A percentile compares a stretch with the other conserved stretches of the same genome.
phyloP scores from a whole-genome alignment of 225 moss, liverwort and hornwort genomes.

The Takakia lepidozioides region DNA sequence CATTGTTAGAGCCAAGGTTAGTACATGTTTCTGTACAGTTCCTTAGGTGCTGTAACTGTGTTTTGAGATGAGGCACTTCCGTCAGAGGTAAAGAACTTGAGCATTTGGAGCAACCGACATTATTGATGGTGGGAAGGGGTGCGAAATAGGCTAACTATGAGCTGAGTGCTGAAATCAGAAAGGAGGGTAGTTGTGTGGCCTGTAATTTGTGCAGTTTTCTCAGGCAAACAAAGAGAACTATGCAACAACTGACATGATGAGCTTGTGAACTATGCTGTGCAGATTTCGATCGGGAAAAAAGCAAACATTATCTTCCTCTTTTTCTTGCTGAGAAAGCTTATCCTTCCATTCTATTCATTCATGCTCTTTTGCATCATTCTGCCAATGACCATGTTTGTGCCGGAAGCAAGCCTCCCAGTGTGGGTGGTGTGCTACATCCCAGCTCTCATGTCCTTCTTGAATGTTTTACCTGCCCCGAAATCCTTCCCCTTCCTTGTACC shows the following conservation, averaged over 20 bases:
- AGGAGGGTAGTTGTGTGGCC: too few species aligned
- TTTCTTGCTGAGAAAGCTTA: slow-evolving; percentile 3
- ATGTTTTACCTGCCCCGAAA: slow-evolving; percentile 4
- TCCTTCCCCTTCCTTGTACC: slow-evolving; percentile 8
- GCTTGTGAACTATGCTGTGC: neutral
- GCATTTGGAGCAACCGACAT: too few species aligned
- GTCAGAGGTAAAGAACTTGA: too few species aligned
- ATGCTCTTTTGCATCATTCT: slow-evolving; percentile 9
- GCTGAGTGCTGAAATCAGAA: too few species aligned
- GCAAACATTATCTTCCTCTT: slow-evolving; percentile 5
- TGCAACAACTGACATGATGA: too few species aligned
- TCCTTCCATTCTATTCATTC: slow-evolving; percentile 9
- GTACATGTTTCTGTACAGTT: neutral
- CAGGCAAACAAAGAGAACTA: too few species aligned
- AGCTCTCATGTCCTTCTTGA: slow-evolving; percentile 8
- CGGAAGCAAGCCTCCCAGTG: slow-evolving; percentile 4
- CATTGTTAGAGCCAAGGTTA: neutral
- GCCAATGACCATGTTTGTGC: slow-evolving; percentile 8
- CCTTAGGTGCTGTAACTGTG: neutral
- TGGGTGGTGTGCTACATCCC: slow-evolving; percentile 8
- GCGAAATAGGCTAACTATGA: too few species aligned
- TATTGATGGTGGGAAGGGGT: too few species aligned
- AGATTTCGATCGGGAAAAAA: slow-evolving; percentile 4
- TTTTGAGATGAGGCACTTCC: neutral
- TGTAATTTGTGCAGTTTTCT: too few species aligned